Evolutionary conservation across 768 basidiomycete species (phyloP), one percentile per base, ranked within the genome.

Genomic region (Tylopilus felleus): DNA sequence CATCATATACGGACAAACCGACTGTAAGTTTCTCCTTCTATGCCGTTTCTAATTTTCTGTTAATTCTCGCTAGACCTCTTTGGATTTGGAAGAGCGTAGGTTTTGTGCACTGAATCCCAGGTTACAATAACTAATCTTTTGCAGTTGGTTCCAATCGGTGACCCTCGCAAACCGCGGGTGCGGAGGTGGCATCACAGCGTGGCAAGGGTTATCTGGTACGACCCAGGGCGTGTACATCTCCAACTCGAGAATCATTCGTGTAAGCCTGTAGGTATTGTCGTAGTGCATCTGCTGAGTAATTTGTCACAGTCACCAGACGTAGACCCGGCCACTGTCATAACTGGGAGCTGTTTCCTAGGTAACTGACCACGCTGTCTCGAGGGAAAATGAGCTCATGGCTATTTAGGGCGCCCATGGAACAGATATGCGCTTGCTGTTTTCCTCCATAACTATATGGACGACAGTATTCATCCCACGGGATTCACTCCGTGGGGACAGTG

Each of bases 141-240:
- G 27, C 2, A 83, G 83, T 3, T 85, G 79, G 80, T 85, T 86
- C 60, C 77, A 85, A 59, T 78, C 77, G 19, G 68, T 78, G 14
- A 77, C 76, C 19, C 71, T 88, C 2, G 84, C 85, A 4, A 84
- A 80, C 50, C 77, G 85, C 19, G 84, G 74, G 0, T 85, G 82
- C 52, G 85, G 84, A 0, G 86, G 85, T 3, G 84, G 83, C 1
- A 74, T 86, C 16, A 78, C 78, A 10, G 85, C 85, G 0, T 86
- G 85, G 85, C 78, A 77, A 50, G 84, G 85, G 4, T 78, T 76
- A 14, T 4, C 9, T 16, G 55, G 51, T 19, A 16, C 80, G 74
- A 8, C 73, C 71, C 2, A 79, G 53, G 82, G 82, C 2, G 80
- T 80, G 8, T 85, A 82, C 61, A 78, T 85, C 12, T 64, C 77